Evolutionary conservation across 805 yeast species (phyloP).

Genomic region (Hanseniaspora singularis): DNA sequence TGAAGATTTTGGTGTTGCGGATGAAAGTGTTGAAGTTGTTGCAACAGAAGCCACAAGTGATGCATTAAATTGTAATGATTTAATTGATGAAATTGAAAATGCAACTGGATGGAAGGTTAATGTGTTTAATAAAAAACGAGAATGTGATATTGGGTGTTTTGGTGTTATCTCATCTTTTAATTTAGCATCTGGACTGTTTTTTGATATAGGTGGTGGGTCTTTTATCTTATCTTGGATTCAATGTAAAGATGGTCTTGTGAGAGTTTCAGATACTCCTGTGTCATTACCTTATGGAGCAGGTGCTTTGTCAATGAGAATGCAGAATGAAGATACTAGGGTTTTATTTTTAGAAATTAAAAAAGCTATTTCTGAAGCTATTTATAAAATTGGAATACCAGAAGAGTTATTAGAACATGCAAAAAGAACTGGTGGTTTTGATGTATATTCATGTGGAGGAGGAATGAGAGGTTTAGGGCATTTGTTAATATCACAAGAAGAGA

Average conservation of each 20-base stretch:
- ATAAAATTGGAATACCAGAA: slow-evolving; percentile 41
- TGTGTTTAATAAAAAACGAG: slow-evolving; percentile 48
- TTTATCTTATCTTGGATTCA: slow-evolving; percentile 60
- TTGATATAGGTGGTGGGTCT: slow-evolving; percentile 66
- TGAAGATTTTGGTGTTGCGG: slow-evolving; percentile 60
- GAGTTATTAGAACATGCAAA: slow-evolving; percentile 40
- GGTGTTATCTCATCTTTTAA: slow-evolving; percentile 68
- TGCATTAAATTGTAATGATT: slow-evolving; percentile 51
- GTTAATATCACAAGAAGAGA: slow-evolving; percentile 38
- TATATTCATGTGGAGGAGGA: slow-evolving; percentile 67
- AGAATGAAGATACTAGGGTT: slow-evolving; percentile 38
- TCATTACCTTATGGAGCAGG: slow-evolving; percentile 68
- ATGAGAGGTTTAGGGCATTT: slow-evolving; percentile 58
- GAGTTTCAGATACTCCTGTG: slow-evolving; percentile 45
- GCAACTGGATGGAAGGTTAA: slow-evolving; percentile 58
- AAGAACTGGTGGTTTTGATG: slow-evolving; percentile 46
- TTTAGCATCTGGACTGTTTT: slow-evolving; percentile 51
- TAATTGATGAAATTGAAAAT: slow-evolving; percentile 43
- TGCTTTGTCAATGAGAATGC: slow-evolving; percentile 45
- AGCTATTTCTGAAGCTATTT: slow-evolving; percentile 40
- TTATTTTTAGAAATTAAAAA: slow-evolving; percentile 43
- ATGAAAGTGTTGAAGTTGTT: slow-evolving; percentile 48
- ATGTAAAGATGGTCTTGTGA: slow-evolving; percentile 43
- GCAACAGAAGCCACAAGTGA: slow-evolving; percentile 68
- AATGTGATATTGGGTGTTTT: slow-evolving; percentile 54